Base-by-base conservation (phyloP, 106 monocot genomes). In the Posidonia australis region DNA sequence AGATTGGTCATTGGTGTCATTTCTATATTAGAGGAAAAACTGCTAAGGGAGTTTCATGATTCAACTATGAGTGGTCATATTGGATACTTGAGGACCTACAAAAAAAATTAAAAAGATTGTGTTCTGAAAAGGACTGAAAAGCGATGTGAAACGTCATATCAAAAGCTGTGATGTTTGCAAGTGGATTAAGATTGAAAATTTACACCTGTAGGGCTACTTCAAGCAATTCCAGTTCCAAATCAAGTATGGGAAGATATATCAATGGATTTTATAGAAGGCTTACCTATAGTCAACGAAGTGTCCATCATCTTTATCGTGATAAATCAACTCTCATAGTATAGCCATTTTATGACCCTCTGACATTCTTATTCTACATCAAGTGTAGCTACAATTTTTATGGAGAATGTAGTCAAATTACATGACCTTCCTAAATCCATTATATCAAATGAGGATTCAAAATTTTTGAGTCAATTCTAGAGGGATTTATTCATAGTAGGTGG, bases 201-300 rank as follows among this genome's bases (percentile, higher is more conserved):
- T 5, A 22, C 17, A 5, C 54, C n/a, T 5, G 54, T 0, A 21
- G 54, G 54, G 5, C 54, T 54, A 16, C 22, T 54, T 5, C 0
- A 54, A 23, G n/a, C 9, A 5, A 5, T 54, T 20, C 54, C 22
- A 0, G 22, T 54, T 10, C 0, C 54, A 1, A 10, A 19, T 4
- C 2, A 3, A 5, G 3, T 54, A 21, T 54, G 54, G 54, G 54
- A 54, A 6, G 54, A 54, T 5, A 19, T 54, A 3, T 0, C 54
- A 54, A 54, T 54, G 54, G 59, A 59, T 59, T 59, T 59, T 16
- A 30, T 59, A 29, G 59, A 29, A 30, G 26, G 12, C 1, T 27
- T 59, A 23, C 59, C 59, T 59, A 7, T 5, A 5, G 20, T 1
- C 14, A 1, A 27, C 1, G 31, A 13, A 12, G 1, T 14, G 7